phyloP scores from a whole-genome alignment of 495 filamentous ascomycete genomes.

The Hyaloscypha finlandica region DNA sequence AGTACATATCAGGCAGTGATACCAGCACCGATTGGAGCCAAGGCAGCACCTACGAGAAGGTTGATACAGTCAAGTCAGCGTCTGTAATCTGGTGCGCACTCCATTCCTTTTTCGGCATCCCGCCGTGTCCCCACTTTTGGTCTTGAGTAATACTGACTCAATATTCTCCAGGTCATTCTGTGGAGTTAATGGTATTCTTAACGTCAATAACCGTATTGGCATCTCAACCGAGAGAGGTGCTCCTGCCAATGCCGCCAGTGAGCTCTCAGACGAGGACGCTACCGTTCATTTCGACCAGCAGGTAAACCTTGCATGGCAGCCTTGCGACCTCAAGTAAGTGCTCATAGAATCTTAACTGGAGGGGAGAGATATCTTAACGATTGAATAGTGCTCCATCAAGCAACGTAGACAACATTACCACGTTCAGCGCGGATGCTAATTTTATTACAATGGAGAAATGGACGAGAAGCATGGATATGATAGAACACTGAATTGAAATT shows the following conservation, averaged over 20 bases:
- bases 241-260: conserved; percentile 45
- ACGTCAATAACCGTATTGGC: conserved; percentile 61
- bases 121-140: too few species aligned
- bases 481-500: too few species aligned
- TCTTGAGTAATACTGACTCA: too few species aligned
- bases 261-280: conserved; percentile 57
- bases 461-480: too few species aligned
- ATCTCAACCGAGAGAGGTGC: conserved; percentile 39
- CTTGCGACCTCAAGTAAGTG: neutral
- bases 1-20: too few species aligned
- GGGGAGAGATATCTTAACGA: too few species aligned
- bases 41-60: conserved; percentile 57
- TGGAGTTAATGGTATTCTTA: conserved; percentile 56
- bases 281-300: conserved; percentile 58
- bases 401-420: too few species aligned
- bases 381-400: too few species aligned
- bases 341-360: too few species aligned
- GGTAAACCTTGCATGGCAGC: conserved; percentile 52
- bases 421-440: too few species aligned
- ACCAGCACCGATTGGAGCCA: conserved; percentile 41
- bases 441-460: too few species aligned
- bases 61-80: conserved; percentile 52
- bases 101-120: too few species aligned
- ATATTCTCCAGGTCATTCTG: conserved; percentile 41
- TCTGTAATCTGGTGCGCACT: conserved; percentile 47